Conservation (phyloP, 768 basidiomycete genomes). For the Mrakia frigida region DNA sequence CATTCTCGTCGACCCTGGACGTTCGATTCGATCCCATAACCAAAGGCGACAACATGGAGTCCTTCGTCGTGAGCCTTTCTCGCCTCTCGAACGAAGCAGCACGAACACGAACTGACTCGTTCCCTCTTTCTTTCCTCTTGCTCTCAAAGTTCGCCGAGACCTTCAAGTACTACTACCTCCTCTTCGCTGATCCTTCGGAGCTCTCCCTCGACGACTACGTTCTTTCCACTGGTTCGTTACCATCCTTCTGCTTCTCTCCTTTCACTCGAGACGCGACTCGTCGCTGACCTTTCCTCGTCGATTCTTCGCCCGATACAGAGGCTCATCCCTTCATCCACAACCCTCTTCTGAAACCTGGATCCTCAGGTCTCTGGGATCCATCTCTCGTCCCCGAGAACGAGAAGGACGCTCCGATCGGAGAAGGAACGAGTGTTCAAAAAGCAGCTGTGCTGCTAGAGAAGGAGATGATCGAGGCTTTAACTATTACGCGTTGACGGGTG, state of each 20-base stretch:
- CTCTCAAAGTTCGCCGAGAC: slow-evolving; percentile 24
- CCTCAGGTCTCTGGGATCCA: slow-evolving; percentile 11
- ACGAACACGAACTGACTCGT: background rate
- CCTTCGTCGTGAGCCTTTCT: slow-evolving; percentile 3
- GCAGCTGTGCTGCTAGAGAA: background rate
- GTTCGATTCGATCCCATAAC: background rate
- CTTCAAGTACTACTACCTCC: slow-evolving; percentile 30
- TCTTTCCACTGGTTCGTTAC: background rate
- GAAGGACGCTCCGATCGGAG: background rate
- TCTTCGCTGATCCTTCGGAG: background rate
- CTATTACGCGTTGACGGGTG: background rate
- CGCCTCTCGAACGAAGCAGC: background rate
- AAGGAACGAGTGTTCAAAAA: slow-evolving; percentile 26
- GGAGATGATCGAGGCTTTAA: background rate
- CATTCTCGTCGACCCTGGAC: slow-evolving; percentile 23
- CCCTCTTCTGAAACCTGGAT: background rate
- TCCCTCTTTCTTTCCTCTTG: background rate
- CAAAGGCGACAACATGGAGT: slow-evolving; percentile 27
- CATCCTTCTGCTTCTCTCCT: background rate
- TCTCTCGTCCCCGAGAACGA: slow-evolving; percentile 1
- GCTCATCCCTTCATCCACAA: slow-evolving; percentile 21
- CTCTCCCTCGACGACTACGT: slow-evolving; percentile 27
- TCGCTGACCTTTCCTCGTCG: background rate
- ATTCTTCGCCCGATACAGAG: background rate
- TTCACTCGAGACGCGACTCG: too few relatives aligned